These are phyloP conservation scores for Aphanomyces euteiches DNA, from an alignment of 352 stramenopile species.

Conservation along the genomic window DNA sequence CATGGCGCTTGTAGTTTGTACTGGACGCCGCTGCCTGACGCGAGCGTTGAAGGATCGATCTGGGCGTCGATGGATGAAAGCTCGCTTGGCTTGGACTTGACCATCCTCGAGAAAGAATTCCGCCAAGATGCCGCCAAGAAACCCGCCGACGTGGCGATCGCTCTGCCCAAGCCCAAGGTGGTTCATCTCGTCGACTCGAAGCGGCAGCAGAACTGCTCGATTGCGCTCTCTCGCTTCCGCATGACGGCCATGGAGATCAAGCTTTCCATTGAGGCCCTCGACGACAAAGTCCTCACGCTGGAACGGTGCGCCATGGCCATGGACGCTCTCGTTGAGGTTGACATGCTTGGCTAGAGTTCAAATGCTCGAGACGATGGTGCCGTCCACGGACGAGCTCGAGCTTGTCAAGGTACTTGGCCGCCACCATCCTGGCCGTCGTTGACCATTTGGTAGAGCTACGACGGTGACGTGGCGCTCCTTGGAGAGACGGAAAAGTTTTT, in stretches of 20 bases:
- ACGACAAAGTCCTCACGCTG: conserved; percentile 30
- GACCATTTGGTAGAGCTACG: conserved; percentile 65
- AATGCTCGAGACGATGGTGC: conserved; percentile 31
- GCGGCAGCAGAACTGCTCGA: conserved; percentile 40
- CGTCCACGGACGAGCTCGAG: conserved; percentile 32
- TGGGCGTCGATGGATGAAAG: conserved; percentile 22
- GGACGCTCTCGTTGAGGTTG: background rate
- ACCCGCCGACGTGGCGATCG: background rate
- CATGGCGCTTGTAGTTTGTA: conserved; percentile 7
- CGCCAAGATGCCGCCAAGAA: background rate
- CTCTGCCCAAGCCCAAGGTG: conserved; percentile 22
- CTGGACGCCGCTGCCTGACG: conserved; percentile 14
- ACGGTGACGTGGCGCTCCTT: conserved; percentile 78
- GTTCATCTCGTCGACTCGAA: conserved; percentile 37
- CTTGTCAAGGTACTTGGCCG: conserved; percentile 40
- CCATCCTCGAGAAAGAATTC: conserved; percentile 1
- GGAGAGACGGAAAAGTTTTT: conserved; percentile 88
- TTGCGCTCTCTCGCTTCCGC: conserved; percentile 34
- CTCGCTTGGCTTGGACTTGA: conserved; percentile 11
- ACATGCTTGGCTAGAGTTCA: conserved; percentile 18
- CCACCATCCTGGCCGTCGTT: conserved; percentile 40
- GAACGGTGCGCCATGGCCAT: conserved; percentile 21
- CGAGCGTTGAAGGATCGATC: conserved; percentile 20
- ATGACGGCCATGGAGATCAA: conserved; percentile 28
- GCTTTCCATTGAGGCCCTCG: conserved; percentile 30